Percentiles rank a stretch among this genome's conserved stretches.
Evolutionary conservation across 208 protist genomes (phyloP).

Genomic region (Leishmania aethiopica): DNA sequence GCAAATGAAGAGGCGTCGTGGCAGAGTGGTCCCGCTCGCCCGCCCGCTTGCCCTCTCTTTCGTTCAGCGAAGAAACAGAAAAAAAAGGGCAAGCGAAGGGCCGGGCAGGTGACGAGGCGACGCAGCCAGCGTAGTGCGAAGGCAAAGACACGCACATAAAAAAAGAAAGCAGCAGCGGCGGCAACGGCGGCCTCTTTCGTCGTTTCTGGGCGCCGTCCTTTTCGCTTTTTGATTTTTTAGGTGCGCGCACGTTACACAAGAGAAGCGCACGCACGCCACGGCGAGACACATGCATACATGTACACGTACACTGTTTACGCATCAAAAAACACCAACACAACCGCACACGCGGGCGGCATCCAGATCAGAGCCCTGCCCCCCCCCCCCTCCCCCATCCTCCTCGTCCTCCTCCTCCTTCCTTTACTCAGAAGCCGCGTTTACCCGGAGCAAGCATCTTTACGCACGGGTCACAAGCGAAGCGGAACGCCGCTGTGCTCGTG

Average conservation of each 20-base stretch:
- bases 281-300: neutral
- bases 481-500: neutral
- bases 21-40: neutral
- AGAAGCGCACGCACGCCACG: slow-evolving; percentile 5
- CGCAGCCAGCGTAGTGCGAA: neutral
- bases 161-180: too few relatives aligned
- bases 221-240: neutral
- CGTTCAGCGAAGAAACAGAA: neutral
- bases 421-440: neutral
- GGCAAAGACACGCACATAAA: too few relatives aligned
- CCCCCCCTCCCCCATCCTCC: neutral
- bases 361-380: neutral
- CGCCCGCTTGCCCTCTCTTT: neutral
- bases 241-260: neutral
- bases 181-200: neutral
- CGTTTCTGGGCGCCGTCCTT: neutral
- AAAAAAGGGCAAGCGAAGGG: too few relatives aligned
- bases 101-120: neutral
- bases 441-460: too few relatives aligned
- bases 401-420: neutral
- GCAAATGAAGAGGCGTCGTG: neutral
- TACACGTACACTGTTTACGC: neutral
- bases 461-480: neutral
- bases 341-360: neutral
- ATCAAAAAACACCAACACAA: neutral